phyloP scores from a whole-genome alignment of 768 basidiomycete genomes.

The Boletus edulis region DNA sequence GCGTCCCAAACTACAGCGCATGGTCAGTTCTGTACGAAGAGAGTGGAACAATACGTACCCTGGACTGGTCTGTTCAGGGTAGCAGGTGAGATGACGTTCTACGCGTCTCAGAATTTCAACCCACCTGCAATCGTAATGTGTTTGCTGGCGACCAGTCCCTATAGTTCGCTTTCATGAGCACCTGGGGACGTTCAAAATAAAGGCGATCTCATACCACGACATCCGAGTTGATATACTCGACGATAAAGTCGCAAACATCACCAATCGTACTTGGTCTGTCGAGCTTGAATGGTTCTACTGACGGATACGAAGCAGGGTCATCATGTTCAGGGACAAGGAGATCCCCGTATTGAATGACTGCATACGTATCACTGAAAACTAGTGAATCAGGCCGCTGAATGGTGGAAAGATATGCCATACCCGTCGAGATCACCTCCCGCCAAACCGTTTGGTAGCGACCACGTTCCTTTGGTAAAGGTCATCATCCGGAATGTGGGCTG shows the following conservation, averaged over 20 bases:
- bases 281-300: conserved; percentile 36
- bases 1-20: conserved; percentile 49
- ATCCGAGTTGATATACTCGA: conserved; percentile 81
- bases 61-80: conserved; percentile 57
- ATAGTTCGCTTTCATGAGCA: conserved; percentile 2
- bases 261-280: conserved; percentile 51
- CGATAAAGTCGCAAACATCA: conserved; percentile 75
- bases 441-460: conserved; percentile 66
- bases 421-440: conserved; percentile 79
- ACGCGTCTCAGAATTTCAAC: conserved; percentile 13
- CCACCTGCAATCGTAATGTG: conserved; percentile 67
- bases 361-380: conserved; percentile 52
- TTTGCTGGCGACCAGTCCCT: conserved; percentile 69
- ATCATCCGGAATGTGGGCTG: too few relatives aligned
- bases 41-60: conserved; percentile 34
- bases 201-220: conserved; percentile 51
- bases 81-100: background rate
- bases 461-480: conserved; percentile 39
- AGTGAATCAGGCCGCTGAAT: too few relatives aligned
- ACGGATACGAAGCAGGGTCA: conserved; percentile 48
- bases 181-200: background rate
- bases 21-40: background rate
- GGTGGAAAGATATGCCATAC: conserved; percentile 29
- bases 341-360: conserved; percentile 51
- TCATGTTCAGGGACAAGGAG: conserved; percentile 51